Evolutionary conservation across 768 basidiomycete genomes (phyloP), one percentile per base, ranked within the genome.

Genomic region (Trametes cinnabarina): DNA sequence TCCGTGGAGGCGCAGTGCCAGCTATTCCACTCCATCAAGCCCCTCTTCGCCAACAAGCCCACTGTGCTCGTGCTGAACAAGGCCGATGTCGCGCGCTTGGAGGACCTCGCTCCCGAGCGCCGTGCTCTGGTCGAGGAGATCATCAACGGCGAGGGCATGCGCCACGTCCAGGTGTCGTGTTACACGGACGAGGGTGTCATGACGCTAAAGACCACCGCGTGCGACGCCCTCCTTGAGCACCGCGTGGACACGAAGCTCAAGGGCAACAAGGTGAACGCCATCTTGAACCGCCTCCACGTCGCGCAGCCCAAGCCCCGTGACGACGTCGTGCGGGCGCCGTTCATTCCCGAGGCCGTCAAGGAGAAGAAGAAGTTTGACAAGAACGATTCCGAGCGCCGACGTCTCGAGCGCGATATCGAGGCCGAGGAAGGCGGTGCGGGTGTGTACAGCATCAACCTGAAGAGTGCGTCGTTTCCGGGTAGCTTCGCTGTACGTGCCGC

Each of bases 11-110:
- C 96, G 41, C 94, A 98, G 91, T 97, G 94, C 81, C 91, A 97
- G 79, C 86, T 98, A 63, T 98, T 95, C 85, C 92, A 98, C 73
- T 98, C 97, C 48, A 98, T 99, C 77, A 98, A 98, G 75, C 97
- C 97, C 37, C 84, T 99, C 47, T 99, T 99, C 75, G 78, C 81
- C 51, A 89, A 88, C 72, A 98, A 98, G 74, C 96, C 95, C 40
- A 91, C 88, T 44, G 66, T 99, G 57, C 86, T 99, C 34, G 95
- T 98, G 66, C 87, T 98, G 74, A 99, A 99, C 84, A 99, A 99
- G 82, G 87, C 94, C 65, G 97, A 99, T 69, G 87, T 98, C 57
- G 89, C 78, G 66, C 87, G 94, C 47, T 83, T 95, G 25, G 88
- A 91, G 40, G 94, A 98, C 67, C 82, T 98, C 23, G 72, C 83